A percentile compares a stretch with the other conserved stretches of the same genome.
These are phyloP conservation scores for Colletotrichum tanaceti DNA, from an alignment of 2,329 filamentous ascomycete genomes.

Conservation along the genomic window DNA sequence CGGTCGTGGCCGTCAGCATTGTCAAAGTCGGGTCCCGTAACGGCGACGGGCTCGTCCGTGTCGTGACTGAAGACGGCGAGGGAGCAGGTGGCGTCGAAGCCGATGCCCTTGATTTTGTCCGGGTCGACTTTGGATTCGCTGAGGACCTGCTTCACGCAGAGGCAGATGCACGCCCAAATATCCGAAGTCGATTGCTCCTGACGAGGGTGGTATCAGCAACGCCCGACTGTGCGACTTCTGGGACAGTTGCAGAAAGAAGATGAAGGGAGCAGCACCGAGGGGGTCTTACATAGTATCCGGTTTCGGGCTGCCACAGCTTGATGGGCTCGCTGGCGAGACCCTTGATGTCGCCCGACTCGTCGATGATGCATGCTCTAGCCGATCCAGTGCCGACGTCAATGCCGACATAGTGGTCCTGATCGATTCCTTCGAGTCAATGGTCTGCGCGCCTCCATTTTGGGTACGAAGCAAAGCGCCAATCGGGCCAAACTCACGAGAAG, in stretches of 20 bases:
- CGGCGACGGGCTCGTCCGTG: constrained; percentile 89
- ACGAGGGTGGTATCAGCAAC: constrained; percentile 18
- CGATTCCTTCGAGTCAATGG: constrained; percentile 19
- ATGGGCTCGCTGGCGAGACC: constrained; percentile 80
- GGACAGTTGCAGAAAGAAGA: not conserved
- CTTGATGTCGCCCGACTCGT: constrained; percentile 88
- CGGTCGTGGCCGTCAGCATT: constrained; percentile 83
- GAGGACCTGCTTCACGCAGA: constrained; percentile 85
- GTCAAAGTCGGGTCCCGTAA: constrained; percentile 85
- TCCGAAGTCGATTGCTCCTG: constrained; percentile 97
- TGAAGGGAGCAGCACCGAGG: not conserved
- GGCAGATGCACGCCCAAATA: constrained; percentile 96
- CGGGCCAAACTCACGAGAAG: constrained; percentile 32
- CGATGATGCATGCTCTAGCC: constrained; percentile 94
- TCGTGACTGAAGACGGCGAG: constrained; percentile 90
- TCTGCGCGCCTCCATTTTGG: not conserved
- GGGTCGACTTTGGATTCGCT: constrained; percentile 83
- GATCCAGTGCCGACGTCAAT: constrained; percentile 98
- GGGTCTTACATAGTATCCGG: constrained; percentile 75
- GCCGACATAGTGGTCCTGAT: constrained; percentile 75
- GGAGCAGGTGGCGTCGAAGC: constrained; percentile 99
- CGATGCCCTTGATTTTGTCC: constrained; percentile 84
- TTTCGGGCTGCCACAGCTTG: constrained; percentile 82
- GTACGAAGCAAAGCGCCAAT: not conserved
- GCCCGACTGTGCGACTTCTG: not conserved